A percentile compares a stretch with the other conserved stretches of the same genome.
phyloP scores from a whole-genome alignment of 352 stramenopile species.

The Elongisporangium anandrum region DNA sequence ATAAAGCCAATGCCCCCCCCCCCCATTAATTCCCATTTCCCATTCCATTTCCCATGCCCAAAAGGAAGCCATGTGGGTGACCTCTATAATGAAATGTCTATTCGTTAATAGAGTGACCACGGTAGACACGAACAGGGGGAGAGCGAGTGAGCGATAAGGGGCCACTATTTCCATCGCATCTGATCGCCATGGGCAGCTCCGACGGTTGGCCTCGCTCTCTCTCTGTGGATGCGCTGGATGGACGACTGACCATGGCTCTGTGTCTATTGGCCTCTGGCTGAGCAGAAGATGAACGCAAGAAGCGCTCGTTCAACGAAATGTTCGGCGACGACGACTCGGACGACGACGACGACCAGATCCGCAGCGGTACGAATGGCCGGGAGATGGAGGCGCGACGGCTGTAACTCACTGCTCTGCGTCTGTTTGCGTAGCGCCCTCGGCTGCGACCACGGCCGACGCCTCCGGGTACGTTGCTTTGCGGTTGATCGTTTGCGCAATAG shows the following conservation, averaged over 20 bases:
- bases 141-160: conserved; percentile 5
- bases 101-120: background rate
- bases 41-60: background rate
- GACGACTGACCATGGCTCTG: background rate
- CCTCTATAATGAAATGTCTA: background rate
- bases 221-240: conserved; percentile 2
- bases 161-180: conserved; percentile 1
- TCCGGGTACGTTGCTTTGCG: conserved; percentile 39
- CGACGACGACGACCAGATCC: conserved; percentile 51
- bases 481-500: background rate
- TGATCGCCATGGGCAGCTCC: conserved; percentile 34
- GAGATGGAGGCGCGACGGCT: background rate
- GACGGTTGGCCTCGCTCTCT: conserved; percentile 37
- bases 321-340: conserved; percentile 83
- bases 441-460: conserved; percentile 52
- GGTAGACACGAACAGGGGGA: background rate
- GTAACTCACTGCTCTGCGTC: background rate
- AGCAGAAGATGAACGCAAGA: conserved; percentile 76
- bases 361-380: conserved; percentile 24
- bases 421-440: conserved; percentile 20
- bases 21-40: background rate
- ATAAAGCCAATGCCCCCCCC: too few species aligned
- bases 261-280: conserved; percentile 1
- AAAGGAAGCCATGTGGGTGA: background rate
- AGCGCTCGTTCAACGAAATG: conserved; percentile 86